Evolutionary conservation across 768 basidiomycete genomes (phyloP), one percentile per base, ranked within the genome.

Genomic region (Phanerodontia chrysosporium): DNA sequence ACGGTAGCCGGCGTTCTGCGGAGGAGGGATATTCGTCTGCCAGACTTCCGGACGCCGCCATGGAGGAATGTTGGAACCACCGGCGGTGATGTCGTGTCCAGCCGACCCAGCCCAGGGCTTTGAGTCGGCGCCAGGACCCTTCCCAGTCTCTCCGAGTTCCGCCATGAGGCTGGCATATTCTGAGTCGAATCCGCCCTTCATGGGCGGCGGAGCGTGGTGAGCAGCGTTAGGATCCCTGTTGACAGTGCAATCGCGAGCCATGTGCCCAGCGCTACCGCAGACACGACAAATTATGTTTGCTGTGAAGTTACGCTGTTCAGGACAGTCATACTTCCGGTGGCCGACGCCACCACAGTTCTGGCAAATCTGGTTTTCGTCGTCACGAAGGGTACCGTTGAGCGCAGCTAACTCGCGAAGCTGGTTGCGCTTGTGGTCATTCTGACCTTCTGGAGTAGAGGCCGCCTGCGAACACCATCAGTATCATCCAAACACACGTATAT

Each of bases 221-320:
- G 65, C 76, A 21, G 87, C 86, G 67, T 90, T 91, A 59, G 92
- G 90, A 73, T 95, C 92, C 69, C 86, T 93, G 75, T 93, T 91
- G 70, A 92, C 89, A 49, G 92, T 91, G 73, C 96, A 98, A 76
- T 98, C 96, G 65, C 95, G 88, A 51, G 95, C 96, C 96, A 99
- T 98, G 76, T 98, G 96, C 36, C 97, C 96, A 42, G 95, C 94
- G 68, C 93, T 95, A 62, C 96, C 96, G 73, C 97, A 99, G 68
- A 95, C 86, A 69, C 94, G 95, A 81, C 97, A 99, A 70, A 98
- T 96, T 78, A 99, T 95, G 79, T 96, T 96, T 77, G 97, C 97
- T 66, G 93, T 95, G 78, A 95, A 98, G 78, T 97, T 97, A 73
- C 91, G 87, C 74, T 97, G 93, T 76, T 98, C 93, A 18, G 95